phyloP scores from a whole-genome alignment of 2,329 filamentous ascomycete species.

The Nannizziopsis arthrosporioides region DNA sequence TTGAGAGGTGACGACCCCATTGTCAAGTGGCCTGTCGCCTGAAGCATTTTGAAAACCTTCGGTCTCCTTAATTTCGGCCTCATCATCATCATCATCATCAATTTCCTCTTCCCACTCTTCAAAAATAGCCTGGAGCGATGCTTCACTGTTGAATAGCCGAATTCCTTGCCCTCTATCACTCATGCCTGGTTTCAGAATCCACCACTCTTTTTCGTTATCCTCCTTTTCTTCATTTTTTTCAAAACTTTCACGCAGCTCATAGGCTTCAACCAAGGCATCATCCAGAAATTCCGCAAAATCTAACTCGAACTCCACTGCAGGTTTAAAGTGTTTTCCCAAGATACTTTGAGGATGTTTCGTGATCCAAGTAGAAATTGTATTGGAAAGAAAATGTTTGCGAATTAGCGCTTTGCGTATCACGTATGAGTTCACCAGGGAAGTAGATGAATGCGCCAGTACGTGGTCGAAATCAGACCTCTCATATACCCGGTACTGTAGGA shows the following conservation, averaged over 20 bases:
- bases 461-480: conserved; percentile 78
- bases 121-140: conserved; percentile 75
- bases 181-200: conserved; percentile 98
- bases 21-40: conserved; percentile 12
- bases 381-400: conserved; percentile 83
- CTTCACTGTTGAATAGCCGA: conserved; percentile 71
- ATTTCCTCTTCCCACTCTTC: conserved; percentile 72
- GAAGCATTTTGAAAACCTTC: conserved; percentile 6
- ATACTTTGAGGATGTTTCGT: conserved; percentile 66
- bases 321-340: conserved; percentile 59
- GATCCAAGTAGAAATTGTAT: conserved; percentile 73
- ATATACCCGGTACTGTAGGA: conserved; percentile 76
- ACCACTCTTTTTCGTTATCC: conserved; percentile 62
- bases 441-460: conserved; percentile 49
- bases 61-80: conserved; percentile 31
- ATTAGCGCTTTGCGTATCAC: conserved; percentile 94
- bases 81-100: conserved; percentile 55
- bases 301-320: conserved; percentile 76
- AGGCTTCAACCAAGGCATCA: conserved; percentile 81
- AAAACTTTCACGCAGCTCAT: conserved; percentile 70
- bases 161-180: conserved; percentile 93
- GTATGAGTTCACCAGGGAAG: conserved; percentile 72
- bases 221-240: conserved; percentile 57
- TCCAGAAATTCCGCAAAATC: conserved; percentile 96
- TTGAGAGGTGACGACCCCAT: conserved; percentile 68